These are phyloP conservation scores for Heteromeles arbutifolia DNA, from an alignment of 306 rosid species.

Conservation along the genomic window DNA sequence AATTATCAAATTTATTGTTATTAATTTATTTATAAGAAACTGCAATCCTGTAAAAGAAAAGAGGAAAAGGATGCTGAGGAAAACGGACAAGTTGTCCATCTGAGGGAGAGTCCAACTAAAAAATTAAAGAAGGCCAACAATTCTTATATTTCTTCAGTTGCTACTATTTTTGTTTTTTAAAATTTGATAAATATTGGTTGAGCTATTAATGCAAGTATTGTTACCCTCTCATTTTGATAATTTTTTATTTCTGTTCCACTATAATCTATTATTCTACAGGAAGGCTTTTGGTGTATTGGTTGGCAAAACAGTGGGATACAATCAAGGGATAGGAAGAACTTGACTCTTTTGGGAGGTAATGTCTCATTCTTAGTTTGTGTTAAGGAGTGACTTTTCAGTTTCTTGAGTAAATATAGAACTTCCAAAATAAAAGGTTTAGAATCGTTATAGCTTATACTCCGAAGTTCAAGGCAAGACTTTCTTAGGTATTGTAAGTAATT, in stretches of 20 bases:
- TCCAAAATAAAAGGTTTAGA: too few species aligned
- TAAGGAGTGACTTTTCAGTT: background rate
- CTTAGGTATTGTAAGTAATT: background rate
- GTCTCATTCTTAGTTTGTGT: background rate
- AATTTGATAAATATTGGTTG: background rate
- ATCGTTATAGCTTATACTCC: background rate
- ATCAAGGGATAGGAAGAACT: slow-evolving; percentile 75
- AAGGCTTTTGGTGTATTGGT: slow-evolving; percentile 84
- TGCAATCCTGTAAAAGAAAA: background rate
- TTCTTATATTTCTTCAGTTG: too few species aligned
- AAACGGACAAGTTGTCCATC: background rate
- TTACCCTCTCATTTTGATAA: background rate
- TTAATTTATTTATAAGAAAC: background rate
- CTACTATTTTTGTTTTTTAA: background rate
- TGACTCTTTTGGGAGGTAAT: slow-evolving; percentile 92
- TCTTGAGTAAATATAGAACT: background rate
- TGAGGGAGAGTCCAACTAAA: background rate
- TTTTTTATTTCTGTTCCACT: slow-evolving; percentile 9
- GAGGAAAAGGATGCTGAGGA: background rate
- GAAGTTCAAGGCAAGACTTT: background rate
- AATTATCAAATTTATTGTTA: background rate
- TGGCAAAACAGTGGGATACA: slow-evolving; percentile 97
- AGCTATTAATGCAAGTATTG: background rate
- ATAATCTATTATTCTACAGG: slow-evolving; percentile 38
- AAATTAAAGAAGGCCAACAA: too few species aligned